phyloP scores from a whole-genome alignment of 805 yeast genomes.

The Saccharomyces eubayanus region DNA sequence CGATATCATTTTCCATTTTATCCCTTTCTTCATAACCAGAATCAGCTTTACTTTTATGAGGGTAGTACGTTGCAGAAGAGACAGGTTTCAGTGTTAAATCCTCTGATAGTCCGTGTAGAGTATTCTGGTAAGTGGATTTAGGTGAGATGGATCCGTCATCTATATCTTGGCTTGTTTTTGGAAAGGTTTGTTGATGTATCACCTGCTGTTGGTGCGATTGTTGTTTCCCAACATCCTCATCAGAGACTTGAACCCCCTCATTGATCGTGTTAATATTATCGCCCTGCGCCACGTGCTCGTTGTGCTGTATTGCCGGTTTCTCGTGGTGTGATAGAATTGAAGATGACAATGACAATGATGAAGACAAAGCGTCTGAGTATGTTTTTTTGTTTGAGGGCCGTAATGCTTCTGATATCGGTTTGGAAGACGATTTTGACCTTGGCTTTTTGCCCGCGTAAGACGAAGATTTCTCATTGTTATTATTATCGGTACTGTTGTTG shows the following conservation, averaged over 20 bases:
- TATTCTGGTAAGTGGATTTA: neutral
- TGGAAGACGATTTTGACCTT: neutral
- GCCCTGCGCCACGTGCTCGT: neutral
- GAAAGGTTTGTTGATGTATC: neutral
- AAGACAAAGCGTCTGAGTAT: neutral
- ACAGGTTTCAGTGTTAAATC: constrained; percentile 43
- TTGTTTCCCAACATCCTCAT: constrained; percentile 2
- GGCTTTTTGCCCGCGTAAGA: neutral
- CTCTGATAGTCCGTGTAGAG: constrained; percentile 1
- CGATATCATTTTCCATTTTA: neutral
- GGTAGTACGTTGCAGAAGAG: constrained; percentile 63
- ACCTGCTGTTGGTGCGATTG: constrained; percentile 1
- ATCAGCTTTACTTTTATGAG: constrained; percentile 42
- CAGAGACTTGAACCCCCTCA: neutral
- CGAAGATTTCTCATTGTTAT: neutral
- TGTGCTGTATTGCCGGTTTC: neutral
- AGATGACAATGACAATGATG: neutral
- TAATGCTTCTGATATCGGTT: neutral
- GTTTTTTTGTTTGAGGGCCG: neutral
- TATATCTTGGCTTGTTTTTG: neutral
- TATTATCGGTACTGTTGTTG: neutral
- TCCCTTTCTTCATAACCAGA: constrained; percentile 11
- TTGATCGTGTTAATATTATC: neutral
- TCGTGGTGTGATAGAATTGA: neutral
- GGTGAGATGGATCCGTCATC: neutral